A percentile compares a stretch with the other conserved stretches of the same genome.
phyloP scores from a whole-genome alignment of 148 eudicot genomes.

The Agrostemma githago region DNA sequence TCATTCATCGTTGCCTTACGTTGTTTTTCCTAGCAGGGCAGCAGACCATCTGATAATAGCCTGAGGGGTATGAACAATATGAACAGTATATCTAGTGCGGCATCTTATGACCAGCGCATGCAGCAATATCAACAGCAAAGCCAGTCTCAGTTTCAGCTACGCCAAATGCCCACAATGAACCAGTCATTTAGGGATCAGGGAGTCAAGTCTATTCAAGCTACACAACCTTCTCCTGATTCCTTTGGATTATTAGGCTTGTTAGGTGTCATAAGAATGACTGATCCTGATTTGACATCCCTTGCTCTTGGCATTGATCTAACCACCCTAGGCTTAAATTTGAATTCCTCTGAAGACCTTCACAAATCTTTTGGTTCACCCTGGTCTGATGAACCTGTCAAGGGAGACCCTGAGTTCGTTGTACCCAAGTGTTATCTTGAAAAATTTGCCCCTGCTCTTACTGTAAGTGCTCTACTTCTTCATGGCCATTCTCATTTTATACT shows the following conservation, averaged over 20 bases:
- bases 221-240: slow-evolving; percentile 46
- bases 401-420: slow-evolving; percentile 60
- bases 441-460: slow-evolving; percentile 47
- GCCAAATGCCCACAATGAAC: slow-evolving; percentile 28
- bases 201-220: slow-evolving; percentile 37
- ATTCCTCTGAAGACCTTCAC: slow-evolving; percentile 64
- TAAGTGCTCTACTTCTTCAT: slow-evolving; percentile 29
- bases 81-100: slow-evolving; percentile 40
- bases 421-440: slow-evolving; percentile 68
- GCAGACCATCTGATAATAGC: slow-evolving; percentile 43
- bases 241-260: slow-evolving; percentile 69
- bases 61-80: slow-evolving; percentile 43
- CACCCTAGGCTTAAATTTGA: slow-evolving; percentile 64
- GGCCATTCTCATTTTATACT: neutral
- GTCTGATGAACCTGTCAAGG: slow-evolving; percentile 67
- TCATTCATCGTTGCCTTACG: neutral
- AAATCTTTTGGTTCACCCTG: slow-evolving; percentile 86
- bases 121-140: slow-evolving; percentile 77
- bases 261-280: slow-evolving; percentile 52
- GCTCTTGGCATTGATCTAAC: slow-evolving; percentile 82
- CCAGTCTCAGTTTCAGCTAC: slow-evolving; percentile 56
- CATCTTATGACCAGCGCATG: slow-evolving; percentile 55
- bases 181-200: slow-evolving; percentile 51
- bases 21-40: slow-evolving; percentile 18
- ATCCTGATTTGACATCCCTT: slow-evolving; percentile 67